Evolutionary conservation across 495 filamentous ascomycete species (phyloP), one percentile per base, ranked within the genome.

Genomic region (Neurospora intermedia): DNA sequence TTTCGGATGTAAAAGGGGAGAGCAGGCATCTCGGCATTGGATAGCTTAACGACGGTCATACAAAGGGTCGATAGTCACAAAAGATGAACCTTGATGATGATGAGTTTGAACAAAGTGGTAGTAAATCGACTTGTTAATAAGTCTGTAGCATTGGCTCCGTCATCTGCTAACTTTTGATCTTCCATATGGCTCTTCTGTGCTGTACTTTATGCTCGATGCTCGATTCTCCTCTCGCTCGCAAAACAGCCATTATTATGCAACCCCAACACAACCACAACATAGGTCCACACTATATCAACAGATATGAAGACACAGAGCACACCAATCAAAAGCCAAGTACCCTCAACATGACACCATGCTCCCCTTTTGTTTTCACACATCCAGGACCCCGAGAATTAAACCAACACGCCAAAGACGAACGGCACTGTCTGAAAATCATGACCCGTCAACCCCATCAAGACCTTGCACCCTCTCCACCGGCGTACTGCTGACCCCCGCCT

Each of bases 401-500:
- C 2, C 48, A 59, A 18, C 13, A 18, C 54, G 23, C 48, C 20
- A 6, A 13, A 59, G 2, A 27, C 6, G 27, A 27, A 11, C 48
- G 11, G 48, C 11, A 59, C 20, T 2, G 10, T 59, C 23, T 59
- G 5, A 15, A 31, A 18, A 18, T 66, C 54, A 66, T 15, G 54
- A 35, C 54, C 54, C 54, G 9, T 66, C 54, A 35, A 66, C 54
- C 6, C 23, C 54, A 35, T 66, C 31, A 31, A 66, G 6, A 16
- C 54, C 54, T 5, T 66, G 27, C 54, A 66, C 40, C 9, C 40
- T 7, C 15, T 7, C 27, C 2, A 9, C 27, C 27, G 15, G 10
- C 27, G 54, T 66, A 66, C 42, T 11, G 10, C 13, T 38, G 16
- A 15, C 8, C 38, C 59, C 76, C 15, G 80, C 82, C 76, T 86